Evolutionary conservation across 768 basidiomycete genomes (phyloP).

Genomic region (Russula foetens): DNA sequence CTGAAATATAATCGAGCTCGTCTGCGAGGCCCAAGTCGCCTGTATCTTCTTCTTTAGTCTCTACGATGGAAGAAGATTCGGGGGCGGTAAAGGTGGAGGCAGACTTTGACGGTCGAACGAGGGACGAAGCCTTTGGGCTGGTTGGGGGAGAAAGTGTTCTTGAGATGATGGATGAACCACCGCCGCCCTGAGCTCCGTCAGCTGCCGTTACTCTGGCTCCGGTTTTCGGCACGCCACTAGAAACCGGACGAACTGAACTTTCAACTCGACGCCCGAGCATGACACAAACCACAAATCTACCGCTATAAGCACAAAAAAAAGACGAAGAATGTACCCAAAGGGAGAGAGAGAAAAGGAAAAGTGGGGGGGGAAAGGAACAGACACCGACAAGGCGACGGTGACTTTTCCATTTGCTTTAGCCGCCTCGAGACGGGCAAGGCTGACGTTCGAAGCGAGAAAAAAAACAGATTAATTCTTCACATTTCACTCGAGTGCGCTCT

Average conservation of each 20-base stretch:
- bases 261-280: not conserved
- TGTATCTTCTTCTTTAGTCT: constrained; percentile 4
- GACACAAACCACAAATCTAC: not conserved
- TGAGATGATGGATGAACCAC: not conserved
- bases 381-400: not conserved
- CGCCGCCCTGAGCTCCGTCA: not conserved
- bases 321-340: not conserved
- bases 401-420: not conserved
- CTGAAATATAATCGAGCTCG: constrained; percentile 68
- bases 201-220: not conserved
- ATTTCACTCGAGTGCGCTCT: not conserved
- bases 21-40: constrained; percentile 47
- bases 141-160: not conserved
- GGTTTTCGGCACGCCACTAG: not conserved
- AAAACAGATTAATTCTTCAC: not conserved
- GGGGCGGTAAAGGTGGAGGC: not conserved
- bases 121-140: not conserved
- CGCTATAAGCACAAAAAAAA: not conserved
- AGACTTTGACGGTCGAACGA: not conserved
- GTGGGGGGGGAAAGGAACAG: not conserved
- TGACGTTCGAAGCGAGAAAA: not conserved
- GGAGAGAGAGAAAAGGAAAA: not conserved
- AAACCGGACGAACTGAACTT: not conserved
- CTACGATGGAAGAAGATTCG: not conserved
- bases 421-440: not conserved